A percentile compares a stretch with the other conserved stretches of the same genome.
phyloP scores from a whole-genome alignment of 148 eudicot genomes.

The Fagopyrum homotropicum region DNA sequence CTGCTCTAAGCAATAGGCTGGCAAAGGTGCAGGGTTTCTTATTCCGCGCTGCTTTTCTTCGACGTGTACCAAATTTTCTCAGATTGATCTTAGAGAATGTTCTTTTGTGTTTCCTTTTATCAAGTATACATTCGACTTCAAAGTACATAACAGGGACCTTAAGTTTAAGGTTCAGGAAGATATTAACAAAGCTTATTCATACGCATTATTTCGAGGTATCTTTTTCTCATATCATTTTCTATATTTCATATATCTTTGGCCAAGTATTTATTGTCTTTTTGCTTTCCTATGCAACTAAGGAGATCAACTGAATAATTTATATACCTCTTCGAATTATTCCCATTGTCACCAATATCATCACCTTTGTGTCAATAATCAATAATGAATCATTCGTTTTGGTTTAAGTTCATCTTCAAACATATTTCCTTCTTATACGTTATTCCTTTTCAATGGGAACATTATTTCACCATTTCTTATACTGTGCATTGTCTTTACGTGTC shows the following conservation, averaged over 20 bases:
- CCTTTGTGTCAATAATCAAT: not conserved
- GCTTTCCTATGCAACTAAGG: not conserved
- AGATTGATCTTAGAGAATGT: constrained; percentile 90
- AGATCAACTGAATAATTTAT: not conserved
- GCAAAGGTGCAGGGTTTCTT: constrained; percentile 98
- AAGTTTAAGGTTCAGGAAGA: constrained; percentile 80
- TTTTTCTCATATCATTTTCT: not conserved
- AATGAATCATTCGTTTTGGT: not conserved
- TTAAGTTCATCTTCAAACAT: not conserved
- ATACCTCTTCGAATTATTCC: not conserved
- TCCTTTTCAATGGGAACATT: not conserved
- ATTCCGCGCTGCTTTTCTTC: constrained; percentile 96
- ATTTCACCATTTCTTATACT: not conserved
- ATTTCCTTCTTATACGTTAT: not conserved
- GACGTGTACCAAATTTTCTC: constrained; percentile 78
- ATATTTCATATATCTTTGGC: constrained; percentile 2
- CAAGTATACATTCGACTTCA: constrained; percentile 80
- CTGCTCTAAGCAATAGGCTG: constrained; percentile 90
- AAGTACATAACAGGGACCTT: constrained; percentile 92
- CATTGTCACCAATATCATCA: not conserved
- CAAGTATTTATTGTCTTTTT: not conserved
- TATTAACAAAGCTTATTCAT: constrained; percentile 88
- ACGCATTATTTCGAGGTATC: constrained; percentile 89
- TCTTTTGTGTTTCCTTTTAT: constrained; percentile 73
- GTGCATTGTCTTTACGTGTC: not conserved